A percentile compares a stretch with the other conserved stretches of the same genome.
phyloP scores from a whole-genome alignment of 106 monocot genomes.

The Phalaenopsis equestris region DNA sequence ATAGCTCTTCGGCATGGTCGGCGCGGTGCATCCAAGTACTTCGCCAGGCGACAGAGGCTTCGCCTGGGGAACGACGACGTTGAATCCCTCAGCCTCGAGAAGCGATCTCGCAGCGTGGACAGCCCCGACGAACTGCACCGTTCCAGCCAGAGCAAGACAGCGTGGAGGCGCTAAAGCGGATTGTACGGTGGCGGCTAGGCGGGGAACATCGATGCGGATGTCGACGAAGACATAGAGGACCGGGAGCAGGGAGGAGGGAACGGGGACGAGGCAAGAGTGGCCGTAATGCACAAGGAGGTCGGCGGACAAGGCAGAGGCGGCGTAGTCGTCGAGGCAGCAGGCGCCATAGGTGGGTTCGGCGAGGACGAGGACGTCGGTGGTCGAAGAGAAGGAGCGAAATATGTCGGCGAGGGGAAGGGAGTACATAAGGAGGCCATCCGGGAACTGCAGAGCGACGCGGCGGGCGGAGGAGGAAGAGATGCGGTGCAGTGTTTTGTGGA shows the following conservation, averaged over 20 bases:
- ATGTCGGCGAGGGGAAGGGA: conserved; percentile 81
- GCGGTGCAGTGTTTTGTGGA: conserved; percentile 92
- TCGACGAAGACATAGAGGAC: conserved; percentile 88
- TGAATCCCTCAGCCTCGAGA: conserved; percentile 29
- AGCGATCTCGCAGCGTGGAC: conserved; percentile 46
- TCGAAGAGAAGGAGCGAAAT: conserved; percentile 40
- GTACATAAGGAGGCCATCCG: conserved; percentile 96
- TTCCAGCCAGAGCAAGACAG: conserved; percentile 65
- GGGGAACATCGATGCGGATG: conserved; percentile 48
- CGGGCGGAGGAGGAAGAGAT: conserved; percentile 45
- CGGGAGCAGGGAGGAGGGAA: conserved; percentile 49
- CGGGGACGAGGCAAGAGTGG: conserved; percentile 94
- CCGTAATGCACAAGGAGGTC: conserved; percentile 95
- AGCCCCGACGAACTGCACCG: conserved; percentile 81
- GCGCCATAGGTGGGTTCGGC: conserved; percentile 96
- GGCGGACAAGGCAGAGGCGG: conserved; percentile 53
- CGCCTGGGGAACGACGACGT: conserved; percentile 65
- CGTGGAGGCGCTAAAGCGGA: conserved; percentile 23
- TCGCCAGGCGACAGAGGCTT: conserved; percentile 92
- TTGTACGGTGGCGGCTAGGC: conserved; percentile 35
- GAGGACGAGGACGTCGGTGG: conserved; percentile 59
- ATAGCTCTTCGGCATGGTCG: conserved; percentile 34
- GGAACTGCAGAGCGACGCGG: conserved; percentile 78
- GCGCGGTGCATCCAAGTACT: conserved; percentile 88
- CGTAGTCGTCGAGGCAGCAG: conserved; percentile 82